Evolutionary conservation across 1,284 basidiomycete species (phyloP), one percentile per base, ranked within the genome.

Genomic region (Kwoniella shivajii): DNA sequence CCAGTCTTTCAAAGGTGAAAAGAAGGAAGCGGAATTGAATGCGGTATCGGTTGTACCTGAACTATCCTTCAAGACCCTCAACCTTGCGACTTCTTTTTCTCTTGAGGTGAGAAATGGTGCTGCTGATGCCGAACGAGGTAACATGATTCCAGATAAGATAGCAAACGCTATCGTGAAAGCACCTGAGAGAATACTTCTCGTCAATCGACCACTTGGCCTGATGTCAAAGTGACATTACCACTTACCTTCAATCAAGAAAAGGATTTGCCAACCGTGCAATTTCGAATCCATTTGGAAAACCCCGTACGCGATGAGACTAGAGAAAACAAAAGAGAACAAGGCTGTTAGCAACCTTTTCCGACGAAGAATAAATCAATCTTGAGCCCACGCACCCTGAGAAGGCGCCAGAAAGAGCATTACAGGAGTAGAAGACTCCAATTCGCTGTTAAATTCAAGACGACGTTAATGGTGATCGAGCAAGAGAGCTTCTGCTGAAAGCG

Each of bases 231-330:
- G 16, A 9, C 6, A 24, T 9, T n/a, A 34, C 37, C 16, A 16
- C 44, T 46, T 33, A 48, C 46, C 65, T 50, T 68, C 66, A 50
- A 66, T 59, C n/a, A 66, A 47, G 50, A 68, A 64, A 20, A 68
- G 57, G 48, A 66, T 65, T 41, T 66, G 63, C 66, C 66, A 68
- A 27, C 66, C 66, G 14, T 55, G 44, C 14, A 67, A n/a, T n/a
- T 54, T 57, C 1, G 61, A 61, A 20, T 66, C 37, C 52, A 64
- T 62, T 27, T 68, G 66, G 59, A 68, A 66, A 1, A 68, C 61
- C 4, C 66, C 66, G 45, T 63, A 68, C 3, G 66, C 61, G 55
- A 66, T 54, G 11, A 60, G 57, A 24, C 59, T 53, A n/a, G 26
- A 7, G 20, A 6, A 26, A 5, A 26, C 16, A 18, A 33, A 10